These are phyloP conservation scores for Xylaria sp. DNA, from an alignment of 2,329 filamentous ascomycete genomes.

Conservation along the genomic window DNA sequence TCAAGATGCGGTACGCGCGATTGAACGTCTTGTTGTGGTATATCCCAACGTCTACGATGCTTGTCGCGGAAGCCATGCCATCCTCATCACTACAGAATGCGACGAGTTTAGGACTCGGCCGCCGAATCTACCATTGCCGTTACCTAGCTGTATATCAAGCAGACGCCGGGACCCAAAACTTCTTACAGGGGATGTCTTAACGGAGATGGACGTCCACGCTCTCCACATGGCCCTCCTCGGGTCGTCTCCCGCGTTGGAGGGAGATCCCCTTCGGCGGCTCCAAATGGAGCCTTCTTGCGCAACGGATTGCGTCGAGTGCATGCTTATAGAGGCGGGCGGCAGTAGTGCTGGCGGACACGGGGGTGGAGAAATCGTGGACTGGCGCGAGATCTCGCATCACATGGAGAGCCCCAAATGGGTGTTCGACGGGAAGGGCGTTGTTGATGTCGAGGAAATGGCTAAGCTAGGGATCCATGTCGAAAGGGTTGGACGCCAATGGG, in stretches of 20 bases:
- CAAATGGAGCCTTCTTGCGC: constrained; percentile 52
- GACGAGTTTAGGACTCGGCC: constrained; percentile 57
- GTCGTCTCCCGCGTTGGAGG: constrained; percentile 31
- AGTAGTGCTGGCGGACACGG: constrained; percentile 52
- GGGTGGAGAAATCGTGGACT: constrained; percentile 56
- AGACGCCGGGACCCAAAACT: constrained; percentile 51
- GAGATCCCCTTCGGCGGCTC: constrained; percentile 55
- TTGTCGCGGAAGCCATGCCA: constrained; percentile 54
- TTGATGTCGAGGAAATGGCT: constrained; percentile 54
- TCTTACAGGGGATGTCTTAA: constrained; percentile 45
- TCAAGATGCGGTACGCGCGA: constrained; percentile 39
- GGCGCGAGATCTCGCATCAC: constrained; percentile 53
- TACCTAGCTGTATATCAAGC: not conserved
- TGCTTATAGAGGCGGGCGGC: constrained; percentile 47
- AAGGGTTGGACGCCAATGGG: constrained; percentile 50
- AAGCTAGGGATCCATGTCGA: constrained; percentile 59
- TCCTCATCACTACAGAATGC: constrained; percentile 62
- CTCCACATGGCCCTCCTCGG: constrained; percentile 55
- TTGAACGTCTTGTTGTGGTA: constrained; percentile 53
- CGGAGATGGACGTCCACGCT: constrained; percentile 53
- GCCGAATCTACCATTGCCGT: constrained; percentile 25
- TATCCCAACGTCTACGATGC: constrained; percentile 57
- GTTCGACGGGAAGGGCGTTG: constrained; percentile 62
- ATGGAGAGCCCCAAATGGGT: constrained; percentile 62
- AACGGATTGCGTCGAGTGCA: constrained; percentile 57